A percentile compares a stretch with the other conserved stretches of the same genome.
Evolutionary conservation across 108 stramenopile genomes (phyloP).

Genomic region (Fistulifera pelliculosa): DNA sequence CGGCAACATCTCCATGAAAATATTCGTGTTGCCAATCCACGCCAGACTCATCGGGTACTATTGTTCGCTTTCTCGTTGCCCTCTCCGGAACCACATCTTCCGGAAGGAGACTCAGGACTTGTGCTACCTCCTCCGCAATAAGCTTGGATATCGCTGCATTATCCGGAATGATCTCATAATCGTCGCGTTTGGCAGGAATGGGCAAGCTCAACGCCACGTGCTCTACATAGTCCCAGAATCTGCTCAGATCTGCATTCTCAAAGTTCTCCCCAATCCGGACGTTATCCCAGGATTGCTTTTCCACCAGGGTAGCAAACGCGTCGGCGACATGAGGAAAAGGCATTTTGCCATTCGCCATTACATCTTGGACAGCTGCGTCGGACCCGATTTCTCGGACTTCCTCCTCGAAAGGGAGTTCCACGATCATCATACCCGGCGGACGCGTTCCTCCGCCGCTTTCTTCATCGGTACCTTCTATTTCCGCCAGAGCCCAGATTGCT

Average conservation of each 20-base stretch:
- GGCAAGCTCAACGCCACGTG: slow-evolving; percentile 37
- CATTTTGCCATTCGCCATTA: not conserved
- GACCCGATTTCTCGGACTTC: slow-evolving; percentile 31
- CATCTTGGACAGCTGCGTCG: slow-evolving; percentile 17
- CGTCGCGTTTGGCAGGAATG: slow-evolving; percentile 12
- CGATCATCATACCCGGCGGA: slow-evolving; percentile 39
- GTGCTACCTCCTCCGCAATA: slow-evolving; percentile 38
- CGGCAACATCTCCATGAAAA: slow-evolving; percentile 24
- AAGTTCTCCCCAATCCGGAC: slow-evolving; percentile 39
- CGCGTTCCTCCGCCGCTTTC: not conserved
- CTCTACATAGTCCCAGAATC: slow-evolving; percentile 65
- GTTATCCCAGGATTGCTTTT: slow-evolving; percentile 18
- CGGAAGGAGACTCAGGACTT: slow-evolving; percentile 34
- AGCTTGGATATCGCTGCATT: slow-evolving; percentile 24
- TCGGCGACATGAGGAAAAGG: slow-evolving; percentile 8
- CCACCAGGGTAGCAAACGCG: slow-evolving; percentile 46
- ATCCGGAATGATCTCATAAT: slow-evolving; percentile 35
- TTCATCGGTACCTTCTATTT: slow-evolving; percentile 15
- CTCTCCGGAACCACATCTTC: slow-evolving; percentile 27
- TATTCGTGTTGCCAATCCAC: slow-evolving; percentile 52
- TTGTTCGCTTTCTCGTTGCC: slow-evolving; percentile 22
- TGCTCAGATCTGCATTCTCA: slow-evolving; percentile 52
- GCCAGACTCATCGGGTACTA: slow-evolving; percentile 25
- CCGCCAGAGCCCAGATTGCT: slow-evolving; percentile 51
- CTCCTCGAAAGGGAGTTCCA: slow-evolving; percentile 54